Percentiles rank a stretch among this genome's conserved stretches.
Conservation (phyloP, 345 rosid genomes). For the Punica granatum region DNA sequence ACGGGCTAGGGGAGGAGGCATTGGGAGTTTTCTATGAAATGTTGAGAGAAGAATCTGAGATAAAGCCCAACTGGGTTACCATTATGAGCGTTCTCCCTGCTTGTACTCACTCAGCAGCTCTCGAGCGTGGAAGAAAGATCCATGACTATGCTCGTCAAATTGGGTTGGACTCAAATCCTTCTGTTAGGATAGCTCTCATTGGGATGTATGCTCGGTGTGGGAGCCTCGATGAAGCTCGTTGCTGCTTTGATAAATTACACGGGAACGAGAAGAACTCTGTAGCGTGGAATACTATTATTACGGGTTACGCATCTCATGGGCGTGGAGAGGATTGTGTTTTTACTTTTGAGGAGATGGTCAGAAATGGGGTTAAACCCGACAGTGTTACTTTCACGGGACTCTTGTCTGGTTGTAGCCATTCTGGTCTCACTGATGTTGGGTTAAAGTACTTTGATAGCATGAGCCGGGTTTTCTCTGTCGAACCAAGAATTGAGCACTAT, state of each 20-base stretch:
- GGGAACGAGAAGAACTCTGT: conserved; percentile 15
- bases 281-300: conserved; percentile 50
- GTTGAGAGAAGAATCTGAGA: conserved; percentile 18
- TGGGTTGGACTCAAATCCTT: conserved; percentile 14
- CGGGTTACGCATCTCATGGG: conserved; percentile 44
- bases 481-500: conserved; percentile 44
- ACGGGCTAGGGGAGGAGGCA: conserved; percentile 27
- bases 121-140: conserved; percentile 24
- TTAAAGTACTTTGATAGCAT: conserved; percentile 31
- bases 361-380: conserved; percentile 32
- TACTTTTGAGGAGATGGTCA: conserved; percentile 34
- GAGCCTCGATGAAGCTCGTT: conserved; percentile 23
- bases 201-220: conserved; percentile 38
- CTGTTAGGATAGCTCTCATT: conserved; percentile 26
- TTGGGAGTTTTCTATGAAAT: conserved; percentile 28
- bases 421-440: conserved; percentile 39
- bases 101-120: conserved; percentile 32
- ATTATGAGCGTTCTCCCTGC: conserved; percentile 36
- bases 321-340: conserved; percentile 18
- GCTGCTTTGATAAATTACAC: conserved; percentile 17
- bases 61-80: conserved; percentile 34
- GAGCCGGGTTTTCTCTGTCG: conserved; percentile 25
- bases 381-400: conserved; percentile 41
- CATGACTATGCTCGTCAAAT: conserved; percentile 22
- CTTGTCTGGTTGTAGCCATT: conserved; percentile 54